phyloP scores from a whole-genome alignment of 2,329 filamentous ascomycete species.

The Mariannaea sp. region DNA sequence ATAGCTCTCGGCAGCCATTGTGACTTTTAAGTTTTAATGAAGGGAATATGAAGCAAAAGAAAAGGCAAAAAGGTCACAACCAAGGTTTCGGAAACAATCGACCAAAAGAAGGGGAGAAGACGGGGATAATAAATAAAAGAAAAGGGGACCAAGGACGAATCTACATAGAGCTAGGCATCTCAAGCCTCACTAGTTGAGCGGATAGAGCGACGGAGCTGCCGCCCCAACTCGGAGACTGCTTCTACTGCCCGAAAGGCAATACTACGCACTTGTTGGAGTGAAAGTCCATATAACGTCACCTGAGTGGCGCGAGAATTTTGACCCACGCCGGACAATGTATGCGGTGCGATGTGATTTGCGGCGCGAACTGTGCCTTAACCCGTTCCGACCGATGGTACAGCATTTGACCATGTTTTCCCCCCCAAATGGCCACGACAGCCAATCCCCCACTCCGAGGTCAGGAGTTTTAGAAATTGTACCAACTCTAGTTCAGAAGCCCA shows the following conservation, averaged over 20 bases:
- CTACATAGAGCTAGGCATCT: constrained; percentile 24
- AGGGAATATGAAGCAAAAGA: constrained; percentile 5
- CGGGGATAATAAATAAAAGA: neutral
- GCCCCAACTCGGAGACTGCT: no score
- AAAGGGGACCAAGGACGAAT: constrained; percentile 4
- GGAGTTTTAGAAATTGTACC: no score
- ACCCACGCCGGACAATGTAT: constrained; percentile 25
- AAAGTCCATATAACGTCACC: constrained; percentile 35
- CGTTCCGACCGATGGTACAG: neutral
- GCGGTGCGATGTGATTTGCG: neutral
- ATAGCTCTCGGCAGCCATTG: constrained; percentile 36
- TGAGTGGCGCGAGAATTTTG: constrained; percentile 26
- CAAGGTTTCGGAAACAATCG: neutral
- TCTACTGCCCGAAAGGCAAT: no score
- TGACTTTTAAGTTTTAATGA: constrained; percentile 15
- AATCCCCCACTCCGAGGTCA: constrained; percentile 24
- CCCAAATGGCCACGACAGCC: no score
- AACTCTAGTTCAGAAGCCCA: no score
- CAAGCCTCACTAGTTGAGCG: neutral
- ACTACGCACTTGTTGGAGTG: no score
- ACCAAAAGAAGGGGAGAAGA: neutral
- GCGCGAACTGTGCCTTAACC: constrained; percentile 11
- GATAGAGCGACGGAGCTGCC: no score
- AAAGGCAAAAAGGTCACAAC: constrained; percentile 19
- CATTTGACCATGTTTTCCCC: no score